A percentile compares a stretch with the other conserved stretches of the same genome.
These are phyloP conservation scores for Sarocladium strictum DNA, from an alignment of 2,329 filamentous ascomycete genomes.

Conservation along the genomic window DNA sequence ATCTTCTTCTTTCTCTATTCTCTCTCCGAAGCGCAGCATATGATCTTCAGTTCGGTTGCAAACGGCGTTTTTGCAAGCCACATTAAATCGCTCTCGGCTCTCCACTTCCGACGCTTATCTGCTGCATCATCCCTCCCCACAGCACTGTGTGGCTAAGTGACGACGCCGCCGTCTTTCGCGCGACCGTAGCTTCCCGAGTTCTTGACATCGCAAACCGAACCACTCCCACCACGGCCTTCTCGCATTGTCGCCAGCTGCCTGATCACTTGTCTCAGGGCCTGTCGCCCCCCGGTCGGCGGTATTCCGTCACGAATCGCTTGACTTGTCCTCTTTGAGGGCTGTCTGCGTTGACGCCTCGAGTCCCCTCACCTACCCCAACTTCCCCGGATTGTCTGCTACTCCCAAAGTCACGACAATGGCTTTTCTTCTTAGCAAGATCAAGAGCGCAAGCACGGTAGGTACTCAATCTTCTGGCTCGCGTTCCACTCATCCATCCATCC, in stretches of 20 bases:
- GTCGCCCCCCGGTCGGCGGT: neutral
- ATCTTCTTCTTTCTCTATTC: neutral
- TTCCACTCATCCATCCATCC: neutral
- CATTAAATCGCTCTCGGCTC: neutral
- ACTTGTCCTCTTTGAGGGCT: neutral
- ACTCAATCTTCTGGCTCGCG: constrained; percentile 7
- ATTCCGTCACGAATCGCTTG: neutral
- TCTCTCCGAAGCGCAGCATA: neutral
- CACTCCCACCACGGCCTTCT: neutral
- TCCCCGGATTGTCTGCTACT: constrained; percentile 7
- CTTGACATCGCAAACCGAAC: constrained; percentile 1
- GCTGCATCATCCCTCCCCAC: neutral
- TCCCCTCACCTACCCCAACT: constrained; percentile 10
- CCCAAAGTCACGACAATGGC: constrained; percentile 36
- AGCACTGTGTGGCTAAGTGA: neutral
- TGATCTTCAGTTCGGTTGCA: neutral
- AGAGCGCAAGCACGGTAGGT: constrained; percentile 49
- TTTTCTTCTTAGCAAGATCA: constrained; percentile 54
- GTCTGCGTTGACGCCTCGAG: neutral
- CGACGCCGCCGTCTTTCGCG: neutral
- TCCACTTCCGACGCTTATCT: neutral
- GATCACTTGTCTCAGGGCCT: neutral
- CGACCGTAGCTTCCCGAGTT: neutral
- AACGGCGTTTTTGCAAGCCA: neutral
- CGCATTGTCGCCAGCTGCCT: neutral